Percentiles rank a stretch among this genome's conserved stretches.
Conservation (phyloP, 208 protist genomes). For the Jaenimonas drosophilae region DNA sequence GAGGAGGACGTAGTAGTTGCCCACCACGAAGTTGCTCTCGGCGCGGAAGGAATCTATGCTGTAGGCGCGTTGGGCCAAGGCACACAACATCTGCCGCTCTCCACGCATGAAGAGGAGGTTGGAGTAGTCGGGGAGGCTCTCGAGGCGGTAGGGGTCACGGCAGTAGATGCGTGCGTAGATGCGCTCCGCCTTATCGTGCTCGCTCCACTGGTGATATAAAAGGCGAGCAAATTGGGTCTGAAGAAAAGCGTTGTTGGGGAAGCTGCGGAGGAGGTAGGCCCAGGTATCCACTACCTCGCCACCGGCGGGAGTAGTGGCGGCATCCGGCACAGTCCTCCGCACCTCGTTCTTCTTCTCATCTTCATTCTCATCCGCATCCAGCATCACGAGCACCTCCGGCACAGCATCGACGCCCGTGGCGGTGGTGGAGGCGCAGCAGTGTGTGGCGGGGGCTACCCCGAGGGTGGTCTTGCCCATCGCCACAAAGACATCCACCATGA, state of each 20-base stretch:
- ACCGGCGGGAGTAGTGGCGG: background rate
- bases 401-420: slow-evolving; percentile 3
- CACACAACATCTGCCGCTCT: slow-evolving; percentile 76
- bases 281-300: slow-evolving; percentile 35
- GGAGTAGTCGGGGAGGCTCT: slow-evolving; percentile 91
- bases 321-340: background rate
- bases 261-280: slow-evolving; percentile 39
- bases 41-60: slow-evolving; percentile 92
- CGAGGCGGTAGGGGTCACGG: slow-evolving; percentile 86
- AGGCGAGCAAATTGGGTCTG: slow-evolving; percentile 73
- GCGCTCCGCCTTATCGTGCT: slow-evolving; percentile 62
- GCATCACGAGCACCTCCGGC: too few relatives aligned
- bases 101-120: slow-evolving; percentile 96
- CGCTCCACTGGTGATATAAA: slow-evolving; percentile 83
- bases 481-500: slow-evolving; percentile 69
- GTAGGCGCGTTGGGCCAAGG: slow-evolving; percentile 89
- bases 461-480: slow-evolving; percentile 44
- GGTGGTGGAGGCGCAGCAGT: background rate
- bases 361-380: too few relatives aligned
- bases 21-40: slow-evolving; percentile 96
- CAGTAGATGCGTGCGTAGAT: slow-evolving; percentile 84
- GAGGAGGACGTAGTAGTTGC: slow-evolving; percentile 96
- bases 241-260: slow-evolving; percentile 65
- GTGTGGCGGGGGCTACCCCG: slow-evolving; percentile 28
- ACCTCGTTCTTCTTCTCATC: too few relatives aligned